A percentile compares a stretch with the other conserved stretches of the same genome.
phyloP scores from a whole-genome alignment of 2,329 filamentous ascomycete species.

The Talaromyces funiculosus region DNA sequence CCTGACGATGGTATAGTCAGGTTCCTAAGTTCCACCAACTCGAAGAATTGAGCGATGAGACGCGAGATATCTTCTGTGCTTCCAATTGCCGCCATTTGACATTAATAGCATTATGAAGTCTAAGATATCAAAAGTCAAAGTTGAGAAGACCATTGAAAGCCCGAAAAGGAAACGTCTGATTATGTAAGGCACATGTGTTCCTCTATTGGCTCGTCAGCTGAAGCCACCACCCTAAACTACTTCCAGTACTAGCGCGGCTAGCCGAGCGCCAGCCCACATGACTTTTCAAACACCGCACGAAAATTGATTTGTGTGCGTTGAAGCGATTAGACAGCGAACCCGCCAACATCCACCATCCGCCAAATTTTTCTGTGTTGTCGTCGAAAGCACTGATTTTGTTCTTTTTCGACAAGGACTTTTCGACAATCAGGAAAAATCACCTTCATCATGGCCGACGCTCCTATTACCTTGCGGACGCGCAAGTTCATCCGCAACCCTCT shows the following conservation, averaged over 20 bases:
- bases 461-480: slow-evolving; percentile 90
- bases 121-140: neutral
- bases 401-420: slow-evolving; percentile 14
- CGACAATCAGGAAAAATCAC: slow-evolving; percentile 19
- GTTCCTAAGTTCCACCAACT: slow-evolving; percentile 58
- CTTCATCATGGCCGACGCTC: slow-evolving; percentile 77
- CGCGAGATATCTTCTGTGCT: slow-evolving; percentile 5
- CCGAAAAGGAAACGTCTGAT: neutral
- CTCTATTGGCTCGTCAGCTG: neutral
- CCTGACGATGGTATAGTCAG: slow-evolving; percentile 59
- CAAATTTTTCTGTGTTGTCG: slow-evolving; percentile 10
- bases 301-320: slow-evolving; percentile 18
- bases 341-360: slow-evolving; percentile 24
- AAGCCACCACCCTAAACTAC: neutral
- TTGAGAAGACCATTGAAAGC: neutral
- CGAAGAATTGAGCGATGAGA: slow-evolving; percentile 66
- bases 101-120: neutral
- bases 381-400: slow-evolving; percentile 4
- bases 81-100: neutral
- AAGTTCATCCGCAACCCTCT: slow-evolving; percentile 99
- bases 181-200: neutral
- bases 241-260: slow-evolving; percentile 31
- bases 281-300: slow-evolving; percentile 31
- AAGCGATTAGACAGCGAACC: slow-evolving; percentile 2
- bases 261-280: slow-evolving; percentile 34